These are phyloP conservation scores for Vinca major DNA, from an alignment of 305 asterid genomes.

Conservation along the genomic window DNA sequence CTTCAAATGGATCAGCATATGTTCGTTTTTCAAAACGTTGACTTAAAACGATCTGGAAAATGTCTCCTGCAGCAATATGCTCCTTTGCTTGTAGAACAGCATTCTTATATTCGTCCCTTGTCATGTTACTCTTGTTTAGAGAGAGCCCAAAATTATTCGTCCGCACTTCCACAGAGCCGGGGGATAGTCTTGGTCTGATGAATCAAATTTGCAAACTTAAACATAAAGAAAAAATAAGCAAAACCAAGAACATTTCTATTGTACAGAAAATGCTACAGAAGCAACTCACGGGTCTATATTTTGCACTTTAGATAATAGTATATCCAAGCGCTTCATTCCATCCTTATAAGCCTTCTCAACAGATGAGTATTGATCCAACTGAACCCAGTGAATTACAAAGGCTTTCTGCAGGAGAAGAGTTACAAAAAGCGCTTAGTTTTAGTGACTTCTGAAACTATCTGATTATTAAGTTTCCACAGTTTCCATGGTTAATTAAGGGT, in stretches of 20 bases:
- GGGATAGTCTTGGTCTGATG: slow-evolving; percentile 54
- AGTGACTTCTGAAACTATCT: not conserved
- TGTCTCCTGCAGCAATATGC: slow-evolving; percentile 75
- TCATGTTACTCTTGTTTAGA: slow-evolving; percentile 47
- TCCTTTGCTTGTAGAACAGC: slow-evolving; percentile 69
- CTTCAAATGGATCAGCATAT: slow-evolving; percentile 87
- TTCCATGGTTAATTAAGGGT: not conserved
- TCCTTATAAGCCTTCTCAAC: slow-evolving; percentile 58
- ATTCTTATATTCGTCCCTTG: slow-evolving; percentile 59
- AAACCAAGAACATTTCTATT: slow-evolving; percentile 1
- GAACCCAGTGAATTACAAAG: slow-evolving; percentile 80
- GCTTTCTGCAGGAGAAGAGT: slow-evolving; percentile 48
- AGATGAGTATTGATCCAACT: slow-evolving; percentile 50
- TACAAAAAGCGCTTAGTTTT: slow-evolving; percentile 13
- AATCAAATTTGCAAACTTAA: slow-evolving; percentile 8
- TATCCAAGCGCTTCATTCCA: slow-evolving; percentile 56
- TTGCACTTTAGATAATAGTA: slow-evolving; percentile 50
- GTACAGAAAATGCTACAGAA: slow-evolving; percentile 1
- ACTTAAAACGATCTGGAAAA: slow-evolving; percentile 78
- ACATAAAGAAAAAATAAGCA: slow-evolving; percentile 7
- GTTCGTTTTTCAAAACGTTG: slow-evolving; percentile 84
- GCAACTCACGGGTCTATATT: slow-evolving; percentile 52
- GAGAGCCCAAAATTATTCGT: slow-evolving; percentile 39
- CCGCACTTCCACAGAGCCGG: slow-evolving; percentile 46
- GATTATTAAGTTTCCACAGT: not conserved